Evolutionary conservation across 495 filamentous ascomycete genomes (phyloP).

Genomic region (Xylaria acuta): DNA sequence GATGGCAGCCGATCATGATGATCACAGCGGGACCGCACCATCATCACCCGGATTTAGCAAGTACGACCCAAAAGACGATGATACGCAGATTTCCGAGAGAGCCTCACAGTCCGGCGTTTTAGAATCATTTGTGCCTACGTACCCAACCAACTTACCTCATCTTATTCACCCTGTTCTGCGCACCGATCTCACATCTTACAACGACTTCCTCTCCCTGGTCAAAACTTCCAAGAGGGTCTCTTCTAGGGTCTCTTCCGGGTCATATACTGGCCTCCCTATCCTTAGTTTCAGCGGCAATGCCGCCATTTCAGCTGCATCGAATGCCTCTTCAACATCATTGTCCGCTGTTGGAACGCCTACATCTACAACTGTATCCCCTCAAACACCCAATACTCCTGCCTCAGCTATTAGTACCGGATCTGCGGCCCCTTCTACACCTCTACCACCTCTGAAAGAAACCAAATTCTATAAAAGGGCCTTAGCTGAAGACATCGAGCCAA

Average conservation of each 20-base stretch:
- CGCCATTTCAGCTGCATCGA: conserved; percentile 49
- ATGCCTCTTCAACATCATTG: conserved; percentile 52
- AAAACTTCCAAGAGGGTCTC: conserved; percentile 64
- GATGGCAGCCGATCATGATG: conserved; percentile 77
- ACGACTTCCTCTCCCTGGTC: conserved; percentile 84
- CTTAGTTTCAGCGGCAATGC: conserved; percentile 56
- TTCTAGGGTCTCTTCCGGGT: conserved; percentile 69
- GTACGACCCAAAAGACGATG: conserved; percentile 49
- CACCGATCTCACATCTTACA: conserved; percentile 78
- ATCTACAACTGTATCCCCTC: conserved; percentile 50
- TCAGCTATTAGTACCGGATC: conserved; percentile 53
- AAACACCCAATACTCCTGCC: conserved; percentile 58
- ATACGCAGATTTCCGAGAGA: conserved; percentile 43
- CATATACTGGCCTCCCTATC: conserved; percentile 67
- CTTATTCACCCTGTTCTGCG: conserved; percentile 83
- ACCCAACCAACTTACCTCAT: conserved; percentile 84
- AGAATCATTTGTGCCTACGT: conserved; percentile 73
- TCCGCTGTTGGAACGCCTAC: conserved; percentile 46
- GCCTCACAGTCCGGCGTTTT: conserved; percentile 52
- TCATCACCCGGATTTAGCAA: conserved; percentile 61
- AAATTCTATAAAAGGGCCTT: conserved; percentile 91
- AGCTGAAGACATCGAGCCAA: conserved; percentile 92
- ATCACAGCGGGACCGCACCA: conserved; percentile 73
- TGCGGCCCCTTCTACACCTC: conserved; percentile 31
- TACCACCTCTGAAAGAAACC: conserved; percentile 75